Evolutionary conservation across 345 rosid genomes (phyloP), one percentile per base, ranked within the genome.

Genomic region (Hypericum androsaemum): DNA sequence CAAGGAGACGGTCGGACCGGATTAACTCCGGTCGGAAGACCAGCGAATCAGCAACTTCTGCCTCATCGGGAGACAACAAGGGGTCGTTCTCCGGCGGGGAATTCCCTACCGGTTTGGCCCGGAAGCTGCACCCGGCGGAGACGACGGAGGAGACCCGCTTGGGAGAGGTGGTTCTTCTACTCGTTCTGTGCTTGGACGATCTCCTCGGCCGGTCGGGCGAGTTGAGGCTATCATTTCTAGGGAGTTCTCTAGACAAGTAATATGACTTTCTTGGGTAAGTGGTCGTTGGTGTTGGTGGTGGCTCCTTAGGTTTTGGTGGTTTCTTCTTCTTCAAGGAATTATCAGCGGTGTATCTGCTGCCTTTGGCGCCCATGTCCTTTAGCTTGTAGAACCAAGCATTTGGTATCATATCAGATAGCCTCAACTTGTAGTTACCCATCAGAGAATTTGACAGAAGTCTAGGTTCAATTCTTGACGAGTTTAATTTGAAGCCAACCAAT

Each of bases 251-350:
- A 5, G 94, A 63, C 67, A 64, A 61, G 72, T 80, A 52, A 55
- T 80, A 84, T 14, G 98, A 88, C 47, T 87, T 82, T 60, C 88
- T 70, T 5, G 87, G 63, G 71, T 60, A 57, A 28, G 56, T 56
- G n/a, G 7, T 36, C 10, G 12, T n/a, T 17, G 22, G 22, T 51
- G 54, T 5, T 36, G 69, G 54, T 52, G 70, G 50, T 22, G 66
- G 67, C 43, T 71, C 65, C 38, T 71, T 50, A 55, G 68, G 55
- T 44, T 60, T 73, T 13, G 64, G 47, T 43, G 65, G 71, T 22
- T 22, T 22, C 32, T 22, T 22, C 32, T 22, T 22, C 32, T 22
- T 1, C 32, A 22, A 22, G 32, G 32, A 22, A 22, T 22, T 22
- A 22, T 22, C 4, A 22, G 32, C 4, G 32, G 32, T 1, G 32